Evolutionary conservation across 2,329 filamentous ascomycete genomes (phyloP), one percentile per base, ranked within the genome.

Genomic region (Colletotrichum falcatum): DNA sequence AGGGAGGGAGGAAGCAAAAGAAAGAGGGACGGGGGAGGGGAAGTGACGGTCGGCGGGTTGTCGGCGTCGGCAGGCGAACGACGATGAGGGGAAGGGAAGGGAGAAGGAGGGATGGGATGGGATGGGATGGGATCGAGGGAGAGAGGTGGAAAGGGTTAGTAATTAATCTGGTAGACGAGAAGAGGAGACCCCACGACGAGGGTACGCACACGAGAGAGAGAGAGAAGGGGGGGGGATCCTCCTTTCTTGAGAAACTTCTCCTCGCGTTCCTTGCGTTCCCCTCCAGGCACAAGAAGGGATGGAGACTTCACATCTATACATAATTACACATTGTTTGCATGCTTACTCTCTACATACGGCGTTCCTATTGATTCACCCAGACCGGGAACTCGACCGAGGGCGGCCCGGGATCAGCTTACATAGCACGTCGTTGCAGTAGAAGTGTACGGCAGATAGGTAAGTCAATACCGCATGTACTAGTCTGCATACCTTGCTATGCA

Each of bases 51-150:
- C 67, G 63, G 59, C 67, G 63, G 56, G 60, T 61, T 61, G 58
- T 70, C 66, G 66, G 55, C 66, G 66, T 69, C 66, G 61, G 55
- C 46, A 59, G 33, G 44, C 37, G 59, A 61, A 61, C 67, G 71
- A 68, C 46, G 61, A 62, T 26, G 44, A 65, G 44, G 49, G n/a
- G 37, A 58, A 51, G 68, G 61, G 54, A 48, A 44, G 30, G 68
- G 68, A 68, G 55, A 12, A 54, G 48, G 28, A 60, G 59, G 46
- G 33, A 48, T 35, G 33, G n/a, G n/a, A 37, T 35, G 51, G 46
- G 26, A 61, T 35, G 58, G 9, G 58, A 49, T 49, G 44, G 51
- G 20, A 37, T 37, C n/a, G 11, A n/a, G 65, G 48, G 56, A 55
- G 62, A 49, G 51, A 54, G 18, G 61, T n/a, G 61, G 61, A 65